Conservation (phyloP, 257 asterid genomes). For the Lantana camara region DNA sequence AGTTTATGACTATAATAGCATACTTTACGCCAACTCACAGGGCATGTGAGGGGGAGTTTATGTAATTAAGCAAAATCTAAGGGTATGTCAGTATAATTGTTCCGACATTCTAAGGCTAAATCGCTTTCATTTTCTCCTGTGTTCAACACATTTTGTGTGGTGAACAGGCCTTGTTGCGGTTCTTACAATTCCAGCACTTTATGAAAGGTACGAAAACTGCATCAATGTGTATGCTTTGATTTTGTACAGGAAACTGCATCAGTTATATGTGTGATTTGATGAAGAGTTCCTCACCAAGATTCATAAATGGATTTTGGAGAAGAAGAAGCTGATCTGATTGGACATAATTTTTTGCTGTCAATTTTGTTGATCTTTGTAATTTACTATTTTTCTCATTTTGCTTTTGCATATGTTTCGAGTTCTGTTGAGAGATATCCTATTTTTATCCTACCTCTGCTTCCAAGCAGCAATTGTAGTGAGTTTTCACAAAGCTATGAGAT, state of each 20-base stretch:
- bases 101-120: too few relatives aligned
- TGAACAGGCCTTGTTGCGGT: conserved; percentile 62
- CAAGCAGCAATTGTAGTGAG: conserved; percentile 20
- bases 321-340: conserved; percentile 62
- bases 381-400: not conserved
- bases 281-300: conserved; percentile 53
- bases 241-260: too few relatives aligned
- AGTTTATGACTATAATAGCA: too few relatives aligned
- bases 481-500: conserved; percentile 7
- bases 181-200: too few relatives aligned
- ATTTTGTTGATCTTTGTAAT: not conserved
- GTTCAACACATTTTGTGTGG: conserved; percentile 4
- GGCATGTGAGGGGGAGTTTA: too few relatives aligned
- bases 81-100: too few relatives aligned
- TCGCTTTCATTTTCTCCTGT: not conserved
- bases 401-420: not conserved
- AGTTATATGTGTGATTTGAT: conserved; percentile 32
- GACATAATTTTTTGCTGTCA: too few relatives aligned
- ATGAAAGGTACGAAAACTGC: too few relatives aligned
- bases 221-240: conserved; percentile 33
- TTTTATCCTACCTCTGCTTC: too few relatives aligned
- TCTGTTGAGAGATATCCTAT: too few relatives aligned
- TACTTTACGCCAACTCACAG: too few relatives aligned
- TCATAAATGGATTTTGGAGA: conserved; percentile 55
- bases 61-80: too few relatives aligned